Base-by-base conservation (phyloP, 2,329 filamentous ascomycete species). In the Aspergillus latus region DNA sequence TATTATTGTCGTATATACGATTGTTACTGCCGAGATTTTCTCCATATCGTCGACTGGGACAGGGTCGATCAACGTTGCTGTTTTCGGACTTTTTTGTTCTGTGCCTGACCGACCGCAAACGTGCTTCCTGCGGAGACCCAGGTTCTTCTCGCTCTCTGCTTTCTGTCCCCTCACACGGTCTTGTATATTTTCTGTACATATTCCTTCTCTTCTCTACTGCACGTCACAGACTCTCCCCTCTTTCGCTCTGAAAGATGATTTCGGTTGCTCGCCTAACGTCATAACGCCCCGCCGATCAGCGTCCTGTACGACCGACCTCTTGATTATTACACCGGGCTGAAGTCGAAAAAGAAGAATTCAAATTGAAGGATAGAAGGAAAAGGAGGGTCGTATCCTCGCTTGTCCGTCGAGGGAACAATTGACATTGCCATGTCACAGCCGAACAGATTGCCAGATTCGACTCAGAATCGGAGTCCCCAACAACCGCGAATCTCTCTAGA, bases 351-450 rank as follows among this genome's bases (percentile, higher is more conserved):
- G 21, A 28, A 10, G 16, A 21, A 39, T 5, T 37, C n/a, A 13
- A 42, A 37, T 30, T 47, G 45, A 42, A 37, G 15, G 26, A 40
- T 36, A 26, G 48, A 28, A 28, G 39, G 21, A 21, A 39, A 10
- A 30, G 47, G 47, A 47, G 49, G 46, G 32, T 9, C 26, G 30
- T 44, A 37, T 42, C 21, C 21, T 49, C 49, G 9, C 43, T n/a
- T 5, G 32, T 55, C 9, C 32, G 32, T 16, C 36, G 13, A 43
- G n/a, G 26, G 49, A 43, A 9, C 26, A 16, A 42, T 52, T 42
- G 6, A 44, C 49, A 50, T 54, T 55, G 60, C 50, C 46, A 65
- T 65, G 63, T 52, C 63, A 37, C 49, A 55, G 42, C 53, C 58
- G 15, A 48, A 61, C 59, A 59, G 52, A 44, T 56, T 37, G 36